Evolutionary conservation across 1,284 basidiomycete genomes (phyloP), one percentile per base, ranked within the genome.

Genomic region (Meira miltonrushii): DNA sequence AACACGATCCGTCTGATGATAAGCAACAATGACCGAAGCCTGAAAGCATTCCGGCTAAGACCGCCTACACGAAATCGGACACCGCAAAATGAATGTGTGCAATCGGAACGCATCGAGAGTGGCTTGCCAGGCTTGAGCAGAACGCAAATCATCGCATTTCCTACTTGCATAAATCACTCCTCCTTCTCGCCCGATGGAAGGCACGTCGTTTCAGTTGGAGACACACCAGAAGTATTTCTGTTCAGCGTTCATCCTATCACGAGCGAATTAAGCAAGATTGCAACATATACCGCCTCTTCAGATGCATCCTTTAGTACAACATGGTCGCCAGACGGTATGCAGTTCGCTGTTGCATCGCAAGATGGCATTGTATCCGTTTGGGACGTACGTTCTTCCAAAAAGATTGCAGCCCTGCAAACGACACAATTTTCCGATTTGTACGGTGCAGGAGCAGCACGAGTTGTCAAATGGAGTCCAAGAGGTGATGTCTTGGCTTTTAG

Each of bases 281-380:
- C 69, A 1, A 69, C 65, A 0, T 67, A 70, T 44, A 57, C 39
- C 50, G 79, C 69, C 15, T 67, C 69, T 7, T 86, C 67, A 9
- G 81, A 81, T 44, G 80, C 80, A 2, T 88, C 87, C n/a, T 92
- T 92, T 78, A 87, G 86, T 13, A 89, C 88, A 0, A 85, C 88
- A 0, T 93, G 90, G 81, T 88, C 86, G 3, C 80, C 85, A 0
- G 86, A 89, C 66, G 88, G 89, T 0, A 82, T 83, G 50, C 89
- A 89, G 68, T 92, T 91, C 71, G 89, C 89, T 0, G 88, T 92
- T 0, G 89, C 87, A 3, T 87, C 85, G 21, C 90, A 93, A 76
- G 89, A 92, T 71, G 91, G 90, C 12, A 82, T 86, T 12, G 86
- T 92, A 1, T 86, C 85, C 2, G 75, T 81, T 12, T 81, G 79